Evolutionary conservation across 2,329 filamentous ascomycete species (phyloP).

Genomic region (Colletotrichum orchidophilum): DNA sequence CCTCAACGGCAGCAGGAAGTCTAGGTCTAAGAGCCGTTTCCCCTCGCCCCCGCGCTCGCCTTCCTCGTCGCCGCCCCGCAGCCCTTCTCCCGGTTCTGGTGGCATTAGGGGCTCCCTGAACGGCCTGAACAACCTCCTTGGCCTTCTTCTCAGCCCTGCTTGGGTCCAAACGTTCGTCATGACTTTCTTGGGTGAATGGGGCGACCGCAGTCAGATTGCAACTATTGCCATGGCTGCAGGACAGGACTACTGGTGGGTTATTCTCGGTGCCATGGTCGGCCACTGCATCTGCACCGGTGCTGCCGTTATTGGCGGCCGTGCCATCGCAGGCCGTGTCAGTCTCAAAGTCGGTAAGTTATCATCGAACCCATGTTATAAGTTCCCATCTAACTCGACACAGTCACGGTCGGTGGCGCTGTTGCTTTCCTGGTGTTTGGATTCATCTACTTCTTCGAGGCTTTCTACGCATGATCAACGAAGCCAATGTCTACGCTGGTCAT

Average conservation of each 20-base stretch:
- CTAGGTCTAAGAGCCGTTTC: conserved; percentile 78
- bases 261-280: conserved; percentile 84
- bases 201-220: conserved; percentile 95
- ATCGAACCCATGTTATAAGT: neutral
- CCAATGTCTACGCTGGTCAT: neutral
- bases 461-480: conserved; percentile 59
- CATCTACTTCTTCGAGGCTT: conserved; percentile 87
- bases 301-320: conserved; percentile 90
- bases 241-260: conserved; percentile 99
- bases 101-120: conserved; percentile 49
- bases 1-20: conserved; percentile 69
- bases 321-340: conserved; percentile 93
- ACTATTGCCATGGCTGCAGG: conserved; percentile 99
- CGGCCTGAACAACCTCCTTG: conserved; percentile 86
- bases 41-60: conserved; percentile 84
- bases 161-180: conserved; percentile 99
- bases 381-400: conserved; percentile 57
- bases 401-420: conserved; percentile 89
- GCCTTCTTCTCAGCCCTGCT: conserved; percentile 88
- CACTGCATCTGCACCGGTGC: conserved; percentile 91
- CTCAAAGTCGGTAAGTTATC: conserved; percentile 87
- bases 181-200: conserved; percentile 99
- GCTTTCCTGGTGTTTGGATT: conserved; percentile 92
- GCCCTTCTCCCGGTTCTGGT: conserved; percentile 57
- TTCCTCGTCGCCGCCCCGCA: conserved; percentile 77